A percentile compares a stretch with the other conserved stretches of the same genome.
Evolutionary conservation across 805 yeast species (phyloP).

Genomic region (Priceomyces haplophilus): DNA sequence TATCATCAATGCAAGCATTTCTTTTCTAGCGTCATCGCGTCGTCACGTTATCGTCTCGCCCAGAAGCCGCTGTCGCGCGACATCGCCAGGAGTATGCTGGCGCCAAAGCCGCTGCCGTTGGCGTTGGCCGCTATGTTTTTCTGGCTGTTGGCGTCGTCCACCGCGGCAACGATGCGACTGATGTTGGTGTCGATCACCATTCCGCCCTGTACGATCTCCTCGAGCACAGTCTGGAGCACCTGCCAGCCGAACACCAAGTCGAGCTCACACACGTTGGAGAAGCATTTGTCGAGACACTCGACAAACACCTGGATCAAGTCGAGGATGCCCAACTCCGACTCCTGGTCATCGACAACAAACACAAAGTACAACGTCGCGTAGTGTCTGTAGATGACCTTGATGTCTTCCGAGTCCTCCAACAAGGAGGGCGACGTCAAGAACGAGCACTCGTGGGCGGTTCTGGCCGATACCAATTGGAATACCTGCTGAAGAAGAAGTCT

Average conservation of each 20-base stretch:
- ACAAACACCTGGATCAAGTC: conserved; percentile 96
- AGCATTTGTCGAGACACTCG: conserved; percentile 89
- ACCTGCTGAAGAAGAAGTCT: conserved; percentile 78
- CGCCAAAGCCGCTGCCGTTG: conserved; percentile 15
- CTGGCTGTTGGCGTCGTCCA: conserved; percentile 66
- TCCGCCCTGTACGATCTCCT: conserved; percentile 94
- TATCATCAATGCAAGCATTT: background rate
- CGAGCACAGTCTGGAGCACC: conserved; percentile 83
- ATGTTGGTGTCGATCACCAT: conserved; percentile 95
- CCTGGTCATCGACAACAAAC: conserved; percentile 93
- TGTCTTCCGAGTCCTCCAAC: conserved; percentile 63
- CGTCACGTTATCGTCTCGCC: too few relatives aligned
- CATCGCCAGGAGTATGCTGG: conserved; percentile 23
- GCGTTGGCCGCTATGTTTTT: conserved; percentile 26
- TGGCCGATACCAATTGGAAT: conserved; percentile 64
- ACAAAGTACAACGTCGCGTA: conserved; percentile 96
- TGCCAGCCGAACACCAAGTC: conserved; percentile 99
- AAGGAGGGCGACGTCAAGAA: conserved; percentile 87
- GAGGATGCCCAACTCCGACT: conserved; percentile 87
- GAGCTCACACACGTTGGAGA: conserved; percentile 89
- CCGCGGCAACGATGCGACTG: conserved; percentile 72
- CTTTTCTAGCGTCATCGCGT: too few relatives aligned
- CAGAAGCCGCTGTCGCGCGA: conserved; percentile 29
- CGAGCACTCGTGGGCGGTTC: conserved; percentile 78
- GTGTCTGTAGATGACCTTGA: conserved; percentile 87